phyloP scores from a whole-genome alignment of 306 rosid species.

The Clitoria ternatea region DNA sequence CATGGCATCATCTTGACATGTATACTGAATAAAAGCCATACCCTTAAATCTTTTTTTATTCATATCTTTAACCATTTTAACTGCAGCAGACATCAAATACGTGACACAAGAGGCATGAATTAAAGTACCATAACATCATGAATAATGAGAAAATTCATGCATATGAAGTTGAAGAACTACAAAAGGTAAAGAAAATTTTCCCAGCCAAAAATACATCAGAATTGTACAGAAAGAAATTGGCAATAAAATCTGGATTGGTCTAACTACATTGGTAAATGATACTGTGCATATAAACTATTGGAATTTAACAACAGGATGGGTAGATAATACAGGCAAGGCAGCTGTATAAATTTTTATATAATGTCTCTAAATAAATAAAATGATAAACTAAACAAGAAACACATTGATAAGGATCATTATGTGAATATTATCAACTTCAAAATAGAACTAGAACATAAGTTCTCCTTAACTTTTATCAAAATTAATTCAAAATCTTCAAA shows the following conservation, averaged over 20 bases:
- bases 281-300: background rate
- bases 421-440: too few species aligned
- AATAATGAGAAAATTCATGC: background rate
- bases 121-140: background rate
- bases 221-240: background rate
- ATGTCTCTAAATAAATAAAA: too few species aligned
- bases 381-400: too few species aligned
- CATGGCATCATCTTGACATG: constrained; percentile 72
- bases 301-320: background rate
- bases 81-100: constrained; percentile 35
- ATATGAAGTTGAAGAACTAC: background rate
- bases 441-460: too few species aligned
- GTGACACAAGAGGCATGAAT: background rate
- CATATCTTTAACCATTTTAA: constrained; percentile 55
- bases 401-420: too few species aligned
- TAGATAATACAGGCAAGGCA: background rate
- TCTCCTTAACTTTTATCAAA: too few species aligned
- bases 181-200: background rate
- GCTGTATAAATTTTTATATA: background rate
- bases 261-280: background rate
- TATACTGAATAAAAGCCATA: constrained; percentile 81
- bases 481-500: too few species aligned
- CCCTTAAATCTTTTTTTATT: constrained; percentile 59
- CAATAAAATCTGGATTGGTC: background rate
- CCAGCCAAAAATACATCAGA: background rate